A percentile compares a stretch with the other conserved stretches of the same genome.
These are phyloP conservation scores for Cordyceps farinosa DNA, from an alignment of 2,329 filamentous ascomycete genomes.

Conservation along the genomic window DNA sequence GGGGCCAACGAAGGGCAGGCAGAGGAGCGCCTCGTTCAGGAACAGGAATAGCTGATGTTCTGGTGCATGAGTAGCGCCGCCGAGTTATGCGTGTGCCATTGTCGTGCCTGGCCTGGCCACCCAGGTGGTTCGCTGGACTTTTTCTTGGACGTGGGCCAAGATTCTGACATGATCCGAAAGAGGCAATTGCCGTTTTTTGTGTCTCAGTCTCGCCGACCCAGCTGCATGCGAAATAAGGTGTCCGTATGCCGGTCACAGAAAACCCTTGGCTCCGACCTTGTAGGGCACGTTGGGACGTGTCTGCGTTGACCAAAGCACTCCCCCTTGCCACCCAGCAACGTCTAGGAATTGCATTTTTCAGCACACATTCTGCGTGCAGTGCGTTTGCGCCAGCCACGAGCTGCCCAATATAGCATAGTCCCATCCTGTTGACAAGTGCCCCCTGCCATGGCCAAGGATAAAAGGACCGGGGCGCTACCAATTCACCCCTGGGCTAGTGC, in stretches of 20 bases:
- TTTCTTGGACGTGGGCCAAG: neutral
- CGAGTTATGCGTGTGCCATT: neutral
- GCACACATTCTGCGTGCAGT: neutral
- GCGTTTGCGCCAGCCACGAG: neutral
- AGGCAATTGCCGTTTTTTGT: slow-evolving; percentile 7
- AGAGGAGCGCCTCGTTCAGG: slow-evolving; percentile 10
- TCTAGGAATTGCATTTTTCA: neutral
- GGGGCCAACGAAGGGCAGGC: slow-evolving; percentile 1
- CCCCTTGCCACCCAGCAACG: neutral
- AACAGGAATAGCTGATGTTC: slow-evolving; percentile 17
- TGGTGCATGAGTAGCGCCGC: slow-evolving; percentile 8
- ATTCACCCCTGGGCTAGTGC: slow-evolving; percentile 5
- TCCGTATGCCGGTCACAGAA: neutral
- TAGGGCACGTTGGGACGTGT: neutral
- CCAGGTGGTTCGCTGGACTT: neutral
- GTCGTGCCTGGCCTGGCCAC: neutral
- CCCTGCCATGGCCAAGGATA: neutral
- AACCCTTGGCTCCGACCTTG: neutral
- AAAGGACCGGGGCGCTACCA: neutral
- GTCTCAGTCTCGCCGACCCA: neutral
- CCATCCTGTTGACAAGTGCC: neutral
- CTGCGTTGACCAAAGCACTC: neutral
- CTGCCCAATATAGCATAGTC: neutral
- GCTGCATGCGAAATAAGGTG: neutral
- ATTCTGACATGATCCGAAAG: neutral